These are phyloP conservation scores for Calonectria pauciramosa DNA, from an alignment of 2,329 filamentous ascomycete genomes.

Conservation along the genomic window DNA sequence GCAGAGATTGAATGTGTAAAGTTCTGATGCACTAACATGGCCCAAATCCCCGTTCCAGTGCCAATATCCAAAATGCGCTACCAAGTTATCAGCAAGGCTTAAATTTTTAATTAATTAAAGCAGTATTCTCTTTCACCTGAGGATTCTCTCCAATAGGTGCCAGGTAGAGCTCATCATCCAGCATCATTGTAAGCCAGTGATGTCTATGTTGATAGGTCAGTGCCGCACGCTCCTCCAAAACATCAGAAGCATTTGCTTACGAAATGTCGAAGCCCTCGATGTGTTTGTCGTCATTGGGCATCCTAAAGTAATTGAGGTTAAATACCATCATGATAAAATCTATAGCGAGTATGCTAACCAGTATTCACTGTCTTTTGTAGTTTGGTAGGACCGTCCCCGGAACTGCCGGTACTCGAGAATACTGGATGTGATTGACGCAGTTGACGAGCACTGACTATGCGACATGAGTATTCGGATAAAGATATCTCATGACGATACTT, in stretches of 20 bases:
- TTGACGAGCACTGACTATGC: neutral
- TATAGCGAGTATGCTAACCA: neutral
- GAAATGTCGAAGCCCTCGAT: neutral
- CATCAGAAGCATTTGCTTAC: neutral
- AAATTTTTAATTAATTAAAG: neutral
- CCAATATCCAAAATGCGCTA: neutral
- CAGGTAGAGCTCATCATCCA: neutral
- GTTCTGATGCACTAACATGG: neutral
- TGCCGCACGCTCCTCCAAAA: too few species aligned
- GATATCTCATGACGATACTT: neutral
- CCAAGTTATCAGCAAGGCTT: neutral
- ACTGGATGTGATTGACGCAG: neutral
- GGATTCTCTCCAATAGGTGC: neutral
- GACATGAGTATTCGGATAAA: neutral
- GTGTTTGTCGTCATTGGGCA: neutral
- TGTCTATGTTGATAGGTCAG: neutral
- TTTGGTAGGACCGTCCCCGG: conserved; percentile 3
- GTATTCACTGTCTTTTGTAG: neutral
- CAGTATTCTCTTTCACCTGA: neutral
- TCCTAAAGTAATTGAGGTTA: neutral
- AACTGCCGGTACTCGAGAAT: neutral
- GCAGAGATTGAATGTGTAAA: neutral
- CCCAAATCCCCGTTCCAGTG: conserved; percentile 4
- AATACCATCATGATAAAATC: too few species aligned
- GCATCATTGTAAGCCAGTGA: conserved; percentile 3